Evolutionary conservation across 1,284 basidiomycete genomes (phyloP), one percentile per base, ranked within the genome.

Genomic region (Ganoderma lingzhi): DNA sequence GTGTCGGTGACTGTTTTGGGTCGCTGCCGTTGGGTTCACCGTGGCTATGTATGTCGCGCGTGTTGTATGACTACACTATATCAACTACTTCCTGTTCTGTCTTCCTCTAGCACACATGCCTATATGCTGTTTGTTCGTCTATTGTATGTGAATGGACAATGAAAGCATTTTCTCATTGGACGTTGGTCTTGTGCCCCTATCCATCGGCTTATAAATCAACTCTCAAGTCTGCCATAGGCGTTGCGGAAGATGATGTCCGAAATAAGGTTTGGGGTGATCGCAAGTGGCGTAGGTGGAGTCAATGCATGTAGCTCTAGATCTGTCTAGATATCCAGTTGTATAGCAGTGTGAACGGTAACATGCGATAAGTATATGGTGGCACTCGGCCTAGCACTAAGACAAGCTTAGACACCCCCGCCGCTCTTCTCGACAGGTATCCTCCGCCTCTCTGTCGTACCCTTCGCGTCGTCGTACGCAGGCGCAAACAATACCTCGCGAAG

Each of bases 341-440:
- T 53, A 53, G 51, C 9, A 14, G 15, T 55, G 51, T 15, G 30
- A 17, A 56, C 15, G 39, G 62, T 30, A 39, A 62, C 59, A 59
- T 51, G 59, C 44, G 62, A 48, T 45, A 69, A 12, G 41, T 6
- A 59, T 19, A 9, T 15, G 39, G 39, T 23, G 19, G 58, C 35
- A 14, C n/a, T 23, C 6, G 56, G 10, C 12, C n/a, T 60, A 3
- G 8, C 3, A 41, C 39, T 41, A 12, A 23, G 23, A 23, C 23
- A 23, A 23, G 39, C 59, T 86, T 81, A 94, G 6, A 93, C 91
- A 68, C 93, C 94, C 62, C 94, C 94, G 68, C 94, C 94, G 70
- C 91, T 93, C 85, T 93, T 91, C 83, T 96, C 94, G 19, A 96
- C 94, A 1, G 94, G 94, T 69, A 95, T 96, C 71, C 86, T 85